Conservation (phyloP, 2,329 filamentous ascomycete species). For the Alternaria infectoria region DNA sequence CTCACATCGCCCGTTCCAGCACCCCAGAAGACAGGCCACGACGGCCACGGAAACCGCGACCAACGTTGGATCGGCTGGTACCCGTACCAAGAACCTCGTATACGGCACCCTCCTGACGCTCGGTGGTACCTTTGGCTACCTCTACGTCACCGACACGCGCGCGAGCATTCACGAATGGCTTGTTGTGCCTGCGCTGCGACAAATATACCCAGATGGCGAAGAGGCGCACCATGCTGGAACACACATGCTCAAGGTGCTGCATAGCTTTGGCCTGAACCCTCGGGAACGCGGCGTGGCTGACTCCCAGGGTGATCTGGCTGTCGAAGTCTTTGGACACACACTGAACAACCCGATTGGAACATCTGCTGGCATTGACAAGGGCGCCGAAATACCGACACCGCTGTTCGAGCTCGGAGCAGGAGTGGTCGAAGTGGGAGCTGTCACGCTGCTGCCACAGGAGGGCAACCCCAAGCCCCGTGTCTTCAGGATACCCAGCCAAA, state of each 20-base stretch:
- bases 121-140: conserved; percentile 53
- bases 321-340: conserved; percentile 76
- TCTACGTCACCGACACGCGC: conserved; percentile 62
- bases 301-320: conserved; percentile 59
- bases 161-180: conserved; percentile 61
- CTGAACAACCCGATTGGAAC: conserved; percentile 90
- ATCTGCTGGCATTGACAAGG: conserved; percentile 94
- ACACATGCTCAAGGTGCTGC: conserved; percentile 71
- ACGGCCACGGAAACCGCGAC: conserved; percentile 33
- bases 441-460: conserved; percentile 83
- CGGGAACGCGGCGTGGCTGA: conserved; percentile 75
- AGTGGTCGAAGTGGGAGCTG: conserved; percentile 90
- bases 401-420: conserved; percentile 85
- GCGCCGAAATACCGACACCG: conserved; percentile 84
- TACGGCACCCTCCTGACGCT: conserved; percentile 63
- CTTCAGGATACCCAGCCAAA: conserved; percentile 81
- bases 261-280: conserved; percentile 77
- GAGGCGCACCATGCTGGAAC: conserved; percentile 89
- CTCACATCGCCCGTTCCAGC: conserved; percentile 19
- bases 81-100: conserved; percentile 57
- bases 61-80: conserved; percentile 49
- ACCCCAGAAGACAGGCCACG: conserved; percentile 32
- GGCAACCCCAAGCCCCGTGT: conserved; percentile 89
- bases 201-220: conserved; percentile 77
- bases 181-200: conserved; percentile 67